Evolutionary conservation across 306 rosid species (phyloP).

Genomic region (Dryas drummondii): DNA sequence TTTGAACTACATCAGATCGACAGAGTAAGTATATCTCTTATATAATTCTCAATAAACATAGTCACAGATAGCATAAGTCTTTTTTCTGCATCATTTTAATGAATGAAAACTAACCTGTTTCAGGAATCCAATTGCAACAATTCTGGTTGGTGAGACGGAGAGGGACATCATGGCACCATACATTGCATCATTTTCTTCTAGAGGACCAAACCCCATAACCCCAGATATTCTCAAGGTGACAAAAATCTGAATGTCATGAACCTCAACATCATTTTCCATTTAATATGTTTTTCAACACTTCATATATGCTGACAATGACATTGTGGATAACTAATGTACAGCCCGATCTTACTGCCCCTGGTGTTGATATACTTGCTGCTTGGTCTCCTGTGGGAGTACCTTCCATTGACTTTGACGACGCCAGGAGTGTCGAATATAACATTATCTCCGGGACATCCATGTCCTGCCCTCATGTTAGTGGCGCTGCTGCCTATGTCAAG

Average conservation of each 20-base stretch:
- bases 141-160: conserved; percentile 23
- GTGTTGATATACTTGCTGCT: conserved; percentile 39
- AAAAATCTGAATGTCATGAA: background rate
- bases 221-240: conserved; percentile 38
- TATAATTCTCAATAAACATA: background rate
- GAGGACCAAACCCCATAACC: conserved; percentile 35
- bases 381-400: conserved; percentile 31
- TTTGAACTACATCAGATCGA: conserved; percentile 27
- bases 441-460: too few species aligned
- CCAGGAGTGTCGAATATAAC: background rate
- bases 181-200: conserved; percentile 32
- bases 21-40: conserved; percentile 17
- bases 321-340: conserved; percentile 1
- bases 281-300: background rate
- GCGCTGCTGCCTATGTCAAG: too few species aligned
- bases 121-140: conserved; percentile 34
- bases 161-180: conserved; percentile 34
- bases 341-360: conserved; percentile 39
- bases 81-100: background rate
- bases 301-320: background rate
- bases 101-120: background rate
- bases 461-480: too few species aligned
- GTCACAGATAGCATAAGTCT: background rate
- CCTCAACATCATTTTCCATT: background rate
- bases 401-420: background rate